Evolutionary conservation across 768 basidiomycete genomes (phyloP).

Genomic region (Lactifluus echinatus): DNA sequence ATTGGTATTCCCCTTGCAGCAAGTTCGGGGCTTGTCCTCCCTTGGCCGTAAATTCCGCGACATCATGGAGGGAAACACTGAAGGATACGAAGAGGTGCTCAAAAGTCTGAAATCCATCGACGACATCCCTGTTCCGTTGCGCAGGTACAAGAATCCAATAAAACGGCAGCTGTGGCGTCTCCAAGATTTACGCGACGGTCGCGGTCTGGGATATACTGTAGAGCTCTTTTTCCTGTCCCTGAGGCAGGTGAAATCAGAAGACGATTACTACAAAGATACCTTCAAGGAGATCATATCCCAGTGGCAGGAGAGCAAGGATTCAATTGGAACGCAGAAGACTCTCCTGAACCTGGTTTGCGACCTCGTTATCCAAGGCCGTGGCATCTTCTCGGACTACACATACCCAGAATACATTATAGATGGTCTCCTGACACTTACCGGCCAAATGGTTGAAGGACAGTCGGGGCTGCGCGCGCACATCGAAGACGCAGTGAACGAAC

Average conservation of each 20-base stretch:
- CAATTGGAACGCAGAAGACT: slow-evolving; percentile 11
- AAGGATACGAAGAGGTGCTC: neutral
- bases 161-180: neutral
- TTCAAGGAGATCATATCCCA: neutral
- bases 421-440: neutral
- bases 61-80: neutral
- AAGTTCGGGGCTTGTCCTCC: neutral
- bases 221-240: neutral
- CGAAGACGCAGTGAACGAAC: neutral
- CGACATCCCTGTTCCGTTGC: neutral
- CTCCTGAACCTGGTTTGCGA: slow-evolving; percentile 25
- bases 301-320: neutral
- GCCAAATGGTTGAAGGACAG: neutral
- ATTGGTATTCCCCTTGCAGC: neutral
- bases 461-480: neutral
- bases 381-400: neutral
- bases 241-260: neutral
- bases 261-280: neutral
- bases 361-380: slow-evolving; percentile 19
- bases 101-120: neutral
- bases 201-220: neutral
- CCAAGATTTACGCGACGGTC: neutral
- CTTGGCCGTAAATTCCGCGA: neutral
- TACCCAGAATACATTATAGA: neutral
- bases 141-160: neutral